Evolutionary conservation across 139 green algal genomes (phyloP), one percentile per base, ranked within the genome.

Genomic region (Raphidocelis subcapitata): DNA sequence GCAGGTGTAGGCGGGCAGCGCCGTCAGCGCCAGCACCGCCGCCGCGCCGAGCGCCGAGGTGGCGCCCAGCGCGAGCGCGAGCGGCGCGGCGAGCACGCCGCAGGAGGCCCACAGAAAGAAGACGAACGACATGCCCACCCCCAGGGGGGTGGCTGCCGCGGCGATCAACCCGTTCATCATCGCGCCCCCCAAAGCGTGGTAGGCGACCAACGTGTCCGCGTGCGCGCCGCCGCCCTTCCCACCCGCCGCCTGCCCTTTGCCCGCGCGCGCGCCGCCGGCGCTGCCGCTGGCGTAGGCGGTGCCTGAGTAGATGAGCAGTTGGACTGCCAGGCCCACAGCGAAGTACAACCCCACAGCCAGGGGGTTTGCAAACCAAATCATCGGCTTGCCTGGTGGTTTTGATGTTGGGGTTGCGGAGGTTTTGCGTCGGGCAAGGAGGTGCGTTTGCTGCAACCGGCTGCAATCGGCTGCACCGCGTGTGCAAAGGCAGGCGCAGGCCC

Each of bases 281-380:
- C 8, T 12, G 41, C 8, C 5, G 18, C 21, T 51, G 35, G 26
- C 54, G 46, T 76, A 76, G 47, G 69, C 31, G 26, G 49, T 63
- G 46, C 44, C 23, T 18, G 41, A 29, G 59, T 51, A 69, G 12
- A 61, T 59, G 12, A 63, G 8, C 16, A 76, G 47, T 59, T 69
- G 31, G 0, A 76, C 35, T 20, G 70, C 70, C 8, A 63, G 8
- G 1, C 44, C 36, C 14, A 76, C 15, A 2, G 70, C 44, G 3
- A 69, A 28, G 70, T 76, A 76, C 3, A 12, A 54, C 5, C 23
- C 20, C 10, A 32, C 70, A 2, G 68, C 21, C 1, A 5, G 14
- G 1, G 29, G 70, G 44, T 76, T 23, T 4, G 70, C 70, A 69
- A 76, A 76, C 70, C 70, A 76, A 24, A 76, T 41, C 70, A 76